Evolutionary conservation across 2,329 filamentous ascomycete species (phyloP), one percentile per base, ranked within the genome.

Genomic region (Neobulgaria alba): DNA sequence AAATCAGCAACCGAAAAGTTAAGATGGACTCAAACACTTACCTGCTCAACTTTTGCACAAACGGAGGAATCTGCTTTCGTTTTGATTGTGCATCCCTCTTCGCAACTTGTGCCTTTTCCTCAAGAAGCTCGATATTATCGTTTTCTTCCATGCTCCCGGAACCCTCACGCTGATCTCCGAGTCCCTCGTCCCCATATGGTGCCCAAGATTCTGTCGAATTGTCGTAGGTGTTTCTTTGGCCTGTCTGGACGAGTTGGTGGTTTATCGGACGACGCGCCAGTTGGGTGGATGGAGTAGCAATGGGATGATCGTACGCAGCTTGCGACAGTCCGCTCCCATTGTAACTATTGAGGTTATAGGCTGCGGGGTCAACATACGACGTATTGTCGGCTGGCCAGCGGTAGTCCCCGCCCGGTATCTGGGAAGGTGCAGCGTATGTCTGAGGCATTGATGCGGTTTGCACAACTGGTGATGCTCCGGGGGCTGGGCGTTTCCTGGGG

Each of bases 31-130:
- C 14, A 3, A 43, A 39, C 37, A 41, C 76, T 66, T 68, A 93
- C 90, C 90, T 96, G 78, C 88, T 94, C 41, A 98, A 67, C 61
- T 98, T 98, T 63, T 95, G 89, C 32, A 98, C 89, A 68, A 98
- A 98, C 0, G 92, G 90, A 1, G 92, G 90, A 9, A 98, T 96
- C 57, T 93, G 85, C 64, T 96, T 96, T 55, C 89, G 73, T 63
- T 95, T 96, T 12, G 82, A 75, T 60, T 89, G 84, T 0, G 89
- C 82, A 43, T 96, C 92, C 58, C 82, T 78, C 67, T 93, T 95
- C 7, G 88, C 88, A 47, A 83, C 69, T 49, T 82, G 72, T 16
- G 88, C 89, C 63, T 79, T 79, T 59, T 83, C 78, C 58, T 94
- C 87, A 46, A 95, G 66, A 40, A 84, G 71, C 47, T 89, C 83